Evolutionary conservation across 257 asterid genomes (phyloP).

Genomic region (Nicotiana attenuata): DNA sequence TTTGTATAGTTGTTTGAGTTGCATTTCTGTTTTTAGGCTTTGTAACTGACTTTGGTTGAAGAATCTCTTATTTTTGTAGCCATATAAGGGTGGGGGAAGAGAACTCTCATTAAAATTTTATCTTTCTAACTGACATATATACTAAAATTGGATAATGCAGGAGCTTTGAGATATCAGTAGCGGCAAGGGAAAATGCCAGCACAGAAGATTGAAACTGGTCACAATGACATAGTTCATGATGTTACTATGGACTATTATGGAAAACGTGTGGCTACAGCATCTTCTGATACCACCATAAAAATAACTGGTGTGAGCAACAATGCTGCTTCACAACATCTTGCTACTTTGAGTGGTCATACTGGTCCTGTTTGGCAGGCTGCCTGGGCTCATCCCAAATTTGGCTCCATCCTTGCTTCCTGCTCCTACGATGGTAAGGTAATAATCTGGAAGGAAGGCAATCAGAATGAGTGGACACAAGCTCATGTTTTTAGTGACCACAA

Average conservation of each 20-base stretch:
- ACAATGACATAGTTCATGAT: slow-evolving; percentile 77
- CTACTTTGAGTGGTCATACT: slow-evolving; percentile 75
- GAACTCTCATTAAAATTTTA: neutral
- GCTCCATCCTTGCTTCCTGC: slow-evolving; percentile 79
- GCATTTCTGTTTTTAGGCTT: neutral
- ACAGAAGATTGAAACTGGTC: slow-evolving; percentile 95
- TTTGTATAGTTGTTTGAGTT: neutral
- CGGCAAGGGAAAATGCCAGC: slow-evolving; percentile 57
- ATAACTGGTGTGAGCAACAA: slow-evolving; percentile 64
- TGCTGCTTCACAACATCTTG: slow-evolving; percentile 72
- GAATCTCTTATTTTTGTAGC: neutral
- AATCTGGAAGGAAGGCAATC: slow-evolving; percentile 88
- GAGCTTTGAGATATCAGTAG: neutral
- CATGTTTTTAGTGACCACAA: slow-evolving; percentile 71
- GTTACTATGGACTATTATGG: slow-evolving; percentile 93
- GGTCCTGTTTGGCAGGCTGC: slow-evolving; percentile 96
- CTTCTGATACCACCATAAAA: slow-evolving; percentile 78
- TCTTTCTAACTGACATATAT: neutral
- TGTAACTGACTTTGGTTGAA: neutral
- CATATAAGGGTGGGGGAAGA: neutral
- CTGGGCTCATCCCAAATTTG: slow-evolving; percentile 97
- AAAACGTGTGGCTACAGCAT: slow-evolving; percentile 87
- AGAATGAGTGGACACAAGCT: slow-evolving; percentile 69
- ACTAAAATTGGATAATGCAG: neutral
- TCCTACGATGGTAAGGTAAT: slow-evolving; percentile 85